Conservation (phyloP, 2,329 filamentous ascomycete species). For the Cytospora paraplurivora region DNA sequence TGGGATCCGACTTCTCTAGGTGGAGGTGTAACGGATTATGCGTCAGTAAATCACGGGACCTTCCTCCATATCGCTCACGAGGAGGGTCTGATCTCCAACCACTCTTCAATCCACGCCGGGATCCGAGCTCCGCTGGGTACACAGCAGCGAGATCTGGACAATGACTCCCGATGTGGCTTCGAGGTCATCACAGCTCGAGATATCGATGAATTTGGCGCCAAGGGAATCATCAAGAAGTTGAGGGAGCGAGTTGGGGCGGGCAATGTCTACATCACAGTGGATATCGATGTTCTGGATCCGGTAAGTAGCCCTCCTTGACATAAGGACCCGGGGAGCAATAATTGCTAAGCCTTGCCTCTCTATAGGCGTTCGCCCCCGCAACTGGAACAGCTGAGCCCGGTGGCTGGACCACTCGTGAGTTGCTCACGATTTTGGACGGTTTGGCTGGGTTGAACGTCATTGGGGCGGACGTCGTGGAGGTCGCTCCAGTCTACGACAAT, state of each 20-base stretch:
- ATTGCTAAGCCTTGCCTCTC: not conserved
- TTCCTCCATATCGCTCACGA: slow-evolving; percentile 65
- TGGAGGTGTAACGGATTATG: slow-evolving; percentile 60
- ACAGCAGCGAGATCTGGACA: slow-evolving; percentile 52
- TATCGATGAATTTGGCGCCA: slow-evolving; percentile 69
- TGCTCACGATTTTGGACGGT: slow-evolving; percentile 72
- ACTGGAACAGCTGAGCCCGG: slow-evolving; percentile 79
- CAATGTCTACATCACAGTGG: slow-evolving; percentile 70
- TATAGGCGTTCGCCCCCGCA: slow-evolving; percentile 41
- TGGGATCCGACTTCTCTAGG: slow-evolving; percentile 67
- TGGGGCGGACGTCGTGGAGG: slow-evolving; percentile 79
- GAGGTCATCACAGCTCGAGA: slow-evolving; percentile 61
- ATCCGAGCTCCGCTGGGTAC: slow-evolving; percentile 54
- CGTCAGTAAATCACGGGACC: slow-evolving; percentile 61
- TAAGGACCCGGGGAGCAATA: slow-evolving; percentile 53
- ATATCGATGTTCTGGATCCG: slow-evolving; percentile 81
- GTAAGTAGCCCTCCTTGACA: slow-evolving; percentile 35
- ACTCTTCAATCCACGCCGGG: slow-evolving; percentile 58
- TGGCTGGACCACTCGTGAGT: slow-evolving; percentile 77
- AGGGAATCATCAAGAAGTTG: slow-evolving; percentile 67
- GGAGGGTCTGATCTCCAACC: slow-evolving; percentile 59
- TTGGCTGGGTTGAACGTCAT: slow-evolving; percentile 72
- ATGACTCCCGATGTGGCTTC: slow-evolving; percentile 62
- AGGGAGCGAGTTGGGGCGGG: slow-evolving; percentile 54
- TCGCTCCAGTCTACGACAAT: slow-evolving; percentile 76